Evolutionary conservation across 2,329 filamentous ascomycete species (phyloP).

Genomic region (Beauveria caledonica): DNA sequence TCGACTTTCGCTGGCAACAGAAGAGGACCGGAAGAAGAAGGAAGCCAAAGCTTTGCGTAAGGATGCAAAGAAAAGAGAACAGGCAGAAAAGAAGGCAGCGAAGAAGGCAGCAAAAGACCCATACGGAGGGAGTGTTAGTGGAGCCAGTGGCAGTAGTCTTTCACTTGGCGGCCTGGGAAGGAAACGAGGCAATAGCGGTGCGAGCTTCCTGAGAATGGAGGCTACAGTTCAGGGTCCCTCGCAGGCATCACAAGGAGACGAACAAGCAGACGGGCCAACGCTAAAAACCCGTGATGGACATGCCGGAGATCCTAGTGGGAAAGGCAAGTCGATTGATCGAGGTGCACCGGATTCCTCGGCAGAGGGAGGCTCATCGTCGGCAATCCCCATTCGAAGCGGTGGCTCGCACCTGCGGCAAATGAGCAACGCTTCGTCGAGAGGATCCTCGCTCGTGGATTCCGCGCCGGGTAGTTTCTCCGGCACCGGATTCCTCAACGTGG

Average conservation of each 20-base stretch:
- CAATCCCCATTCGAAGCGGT: slow-evolving; percentile 43
- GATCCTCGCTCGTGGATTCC: slow-evolving; percentile 68
- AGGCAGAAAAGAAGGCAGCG: slow-evolving; percentile 70
- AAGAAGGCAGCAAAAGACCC: slow-evolving; percentile 47
- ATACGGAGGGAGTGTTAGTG: slow-evolving; percentile 27
- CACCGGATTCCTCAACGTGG: slow-evolving; percentile 24
- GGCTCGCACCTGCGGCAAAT: slow-evolving; percentile 71
- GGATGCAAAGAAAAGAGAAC: slow-evolving; percentile 76
- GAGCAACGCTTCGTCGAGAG: slow-evolving; percentile 77
- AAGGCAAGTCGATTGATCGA: slow-evolving; percentile 65
- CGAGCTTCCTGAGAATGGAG: slow-evolving; percentile 52
- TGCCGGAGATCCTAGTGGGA: slow-evolving; percentile 30
- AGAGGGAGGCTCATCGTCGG: slow-evolving; percentile 23
- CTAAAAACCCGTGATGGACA: slow-evolving; percentile 22
- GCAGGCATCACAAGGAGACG: slow-evolving; percentile 19
- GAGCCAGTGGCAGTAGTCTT: slow-evolving; percentile 54
- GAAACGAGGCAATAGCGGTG: slow-evolving; percentile 49
- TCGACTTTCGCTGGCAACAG: slow-evolving; percentile 77
- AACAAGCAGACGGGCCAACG: slow-evolving; percentile 12
- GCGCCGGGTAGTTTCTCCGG: slow-evolving; percentile 43
- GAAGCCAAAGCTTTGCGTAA: slow-evolving; percentile 51
- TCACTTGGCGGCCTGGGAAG: slow-evolving; percentile 53
- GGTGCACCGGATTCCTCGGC: slow-evolving; percentile 14
- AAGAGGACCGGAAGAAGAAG: slow-evolving; percentile 85
- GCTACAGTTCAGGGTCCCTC: slow-evolving; percentile 40